Percentiles rank a stretch among this genome's conserved stretches.
Conservation (phyloP, 106 monocot genomes). For the Posidonia australis region DNA sequence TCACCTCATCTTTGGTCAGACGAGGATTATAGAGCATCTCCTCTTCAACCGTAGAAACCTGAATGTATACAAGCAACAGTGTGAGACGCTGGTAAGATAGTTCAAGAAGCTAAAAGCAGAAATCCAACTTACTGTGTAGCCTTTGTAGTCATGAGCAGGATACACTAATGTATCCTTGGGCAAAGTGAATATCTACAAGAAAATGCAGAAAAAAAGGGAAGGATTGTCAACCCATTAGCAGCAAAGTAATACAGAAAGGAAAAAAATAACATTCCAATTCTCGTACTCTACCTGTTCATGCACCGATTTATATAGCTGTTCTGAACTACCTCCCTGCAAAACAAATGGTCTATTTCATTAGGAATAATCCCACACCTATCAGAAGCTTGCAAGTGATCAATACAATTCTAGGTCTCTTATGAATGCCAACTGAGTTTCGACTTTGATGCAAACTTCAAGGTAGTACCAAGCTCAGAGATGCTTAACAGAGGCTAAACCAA, state of each 20-base stretch:
- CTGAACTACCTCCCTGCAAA: slow-evolving; percentile 70
- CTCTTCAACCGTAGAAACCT: slow-evolving; percentile 86
- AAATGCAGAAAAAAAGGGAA: background rate
- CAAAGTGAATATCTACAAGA: slow-evolving; percentile 70
- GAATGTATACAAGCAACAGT: background rate
- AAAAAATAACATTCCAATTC: background rate
- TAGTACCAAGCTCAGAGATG: too few species aligned
- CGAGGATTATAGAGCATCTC: slow-evolving; percentile 78
- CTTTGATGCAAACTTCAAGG: too few species aligned
- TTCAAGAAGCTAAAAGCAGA: background rate
- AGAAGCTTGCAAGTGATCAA: too few species aligned
- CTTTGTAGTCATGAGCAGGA: slow-evolving; percentile 96
- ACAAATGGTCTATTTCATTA: background rate
- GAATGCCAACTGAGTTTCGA: too few species aligned
- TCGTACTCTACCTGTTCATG: slow-evolving; percentile 67
- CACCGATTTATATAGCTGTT: slow-evolving; percentile 73
- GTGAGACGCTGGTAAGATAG: background rate
- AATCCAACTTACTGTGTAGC: slow-evolving; percentile 57
- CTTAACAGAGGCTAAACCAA: too few species aligned
- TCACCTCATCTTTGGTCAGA: slow-evolving; percentile 82
- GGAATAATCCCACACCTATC: background rate
- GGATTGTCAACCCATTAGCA: background rate
- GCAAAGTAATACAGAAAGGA: background rate
- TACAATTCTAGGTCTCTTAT: too few species aligned
- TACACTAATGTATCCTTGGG: slow-evolving; percentile 80